phyloP scores from a whole-genome alignment of 1,139 yeast genomes.

The Nakaseomyces bracarensis region DNA sequence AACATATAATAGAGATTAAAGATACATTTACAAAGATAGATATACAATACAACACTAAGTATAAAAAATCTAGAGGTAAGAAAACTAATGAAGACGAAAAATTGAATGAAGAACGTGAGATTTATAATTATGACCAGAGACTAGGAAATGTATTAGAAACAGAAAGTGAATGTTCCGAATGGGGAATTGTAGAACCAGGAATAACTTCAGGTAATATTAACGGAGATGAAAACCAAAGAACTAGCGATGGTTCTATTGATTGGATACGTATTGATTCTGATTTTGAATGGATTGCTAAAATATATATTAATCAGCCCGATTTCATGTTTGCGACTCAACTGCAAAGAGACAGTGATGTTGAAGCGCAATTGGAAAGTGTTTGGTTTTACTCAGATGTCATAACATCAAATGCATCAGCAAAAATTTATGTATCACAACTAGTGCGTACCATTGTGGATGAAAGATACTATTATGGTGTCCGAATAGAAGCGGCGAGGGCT shows the following conservation, averaged over 20 bases:
- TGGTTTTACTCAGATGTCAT: conserved; percentile 51
- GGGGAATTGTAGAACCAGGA: conserved; percentile 4
- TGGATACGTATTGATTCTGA: conserved; percentile 97
- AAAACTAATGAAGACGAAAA: conserved; percentile 34
- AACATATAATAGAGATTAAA: conserved; percentile 87
- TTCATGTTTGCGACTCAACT: conserved; percentile 92
- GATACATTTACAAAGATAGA: conserved; percentile 82
- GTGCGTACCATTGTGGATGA: conserved; percentile 76
- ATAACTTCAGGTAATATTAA: neutral
- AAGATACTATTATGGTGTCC: conserved; percentile 80
- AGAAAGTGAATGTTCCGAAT: conserved; percentile 5
- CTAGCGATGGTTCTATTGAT: conserved; percentile 75
- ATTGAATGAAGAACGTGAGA: conserved; percentile 18
- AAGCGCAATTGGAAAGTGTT: conserved; percentile 85
- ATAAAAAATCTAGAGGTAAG: conserved; percentile 60
- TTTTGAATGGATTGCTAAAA: conserved; percentile 88
- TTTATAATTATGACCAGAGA: conserved; percentile 11
- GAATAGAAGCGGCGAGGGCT: conserved; percentile 81
- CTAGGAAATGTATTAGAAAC: conserved; percentile 10
- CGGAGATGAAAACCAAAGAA: conserved; percentile 28
- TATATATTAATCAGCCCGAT: conserved; percentile 81
- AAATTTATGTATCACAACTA: conserved; percentile 66
- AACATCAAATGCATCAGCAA: conserved; percentile 36
- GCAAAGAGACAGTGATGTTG: conserved; percentile 92
- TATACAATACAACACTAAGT: conserved; percentile 89